A percentile compares a stretch with the other conserved stretches of the same genome.
Conservation (phyloP, 176 grass and related monocot genomes). For the Oropetium thomaeum region DNA sequence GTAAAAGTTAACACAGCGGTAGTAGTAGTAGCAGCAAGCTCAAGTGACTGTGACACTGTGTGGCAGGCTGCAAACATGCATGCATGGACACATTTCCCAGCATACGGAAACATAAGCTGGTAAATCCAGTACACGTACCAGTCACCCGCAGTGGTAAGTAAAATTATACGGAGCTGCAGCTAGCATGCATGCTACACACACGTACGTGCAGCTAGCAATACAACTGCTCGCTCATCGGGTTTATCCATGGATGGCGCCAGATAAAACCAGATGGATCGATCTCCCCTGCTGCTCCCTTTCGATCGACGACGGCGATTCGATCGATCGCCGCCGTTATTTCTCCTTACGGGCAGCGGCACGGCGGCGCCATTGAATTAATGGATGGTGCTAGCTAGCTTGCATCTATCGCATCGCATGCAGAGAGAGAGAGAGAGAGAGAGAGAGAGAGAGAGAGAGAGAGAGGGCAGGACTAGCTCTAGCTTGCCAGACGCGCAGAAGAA, state of each 20-base stretch:
- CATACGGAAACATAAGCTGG: conserved; percentile 6
- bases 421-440: too few relatives aligned
- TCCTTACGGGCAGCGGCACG: background rate
- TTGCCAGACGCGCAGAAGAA: conserved; percentile 25
- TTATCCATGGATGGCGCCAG: background rate
- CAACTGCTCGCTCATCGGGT: background rate
- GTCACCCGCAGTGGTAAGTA: background rate
- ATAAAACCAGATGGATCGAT: background rate
- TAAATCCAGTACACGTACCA: background rate
- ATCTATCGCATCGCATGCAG: too few relatives aligned
- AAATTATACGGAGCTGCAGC: background rate
- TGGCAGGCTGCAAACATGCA: background rate
- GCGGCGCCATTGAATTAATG: background rate
- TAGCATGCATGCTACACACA: background rate
- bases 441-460: too few relatives aligned
- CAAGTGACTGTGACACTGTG: background rate
- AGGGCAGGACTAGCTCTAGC: too few relatives aligned
- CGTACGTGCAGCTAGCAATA: background rate
- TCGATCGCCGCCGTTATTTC: background rate
- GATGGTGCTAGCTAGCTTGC: too few relatives aligned
- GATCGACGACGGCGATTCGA: background rate
- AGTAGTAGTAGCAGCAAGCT: too few relatives aligned
- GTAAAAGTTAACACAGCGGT: conserved; percentile 11
- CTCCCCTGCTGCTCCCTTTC: background rate
- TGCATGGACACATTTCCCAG: conserved; percentile 12